Conservation (phyloP, 371 early-diverging fungal genomes). For the Neoconidiobolus thromboides region DNA sequence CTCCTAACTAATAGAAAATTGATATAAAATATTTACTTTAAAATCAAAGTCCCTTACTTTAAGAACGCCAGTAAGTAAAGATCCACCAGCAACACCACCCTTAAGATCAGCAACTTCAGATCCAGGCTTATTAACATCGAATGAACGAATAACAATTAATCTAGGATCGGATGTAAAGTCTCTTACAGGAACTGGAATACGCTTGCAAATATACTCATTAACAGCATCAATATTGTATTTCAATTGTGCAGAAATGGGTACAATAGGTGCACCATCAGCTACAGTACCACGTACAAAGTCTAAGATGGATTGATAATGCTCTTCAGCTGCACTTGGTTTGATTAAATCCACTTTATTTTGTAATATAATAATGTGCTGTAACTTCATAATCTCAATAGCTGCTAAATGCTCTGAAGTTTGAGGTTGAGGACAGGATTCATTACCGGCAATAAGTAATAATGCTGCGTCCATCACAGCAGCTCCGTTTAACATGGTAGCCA, state of each 20-base stretch:
- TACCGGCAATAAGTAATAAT: conserved; percentile 96
- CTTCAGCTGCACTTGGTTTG: conserved; percentile 84
- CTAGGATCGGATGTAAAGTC: conserved; percentile 84
- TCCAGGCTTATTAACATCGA: conserved; percentile 99
- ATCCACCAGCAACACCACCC: conserved; percentile 99
- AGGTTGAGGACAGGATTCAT: conserved; percentile 99
- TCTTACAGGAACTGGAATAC: conserved; percentile 93
- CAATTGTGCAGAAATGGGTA: conserved; percentile 98
- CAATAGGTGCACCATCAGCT: conserved; percentile 93
- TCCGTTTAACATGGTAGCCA: conserved; percentile 99
- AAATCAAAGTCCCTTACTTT: conserved; percentile 17
- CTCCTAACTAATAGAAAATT: conserved; percentile 41
- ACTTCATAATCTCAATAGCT: conserved; percentile 99
- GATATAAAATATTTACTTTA: background rate
- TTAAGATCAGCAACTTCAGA: conserved; percentile 84
- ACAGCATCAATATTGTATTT: conserved; percentile 99
- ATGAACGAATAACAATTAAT: conserved; percentile 98
- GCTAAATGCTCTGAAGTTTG: conserved; percentile 99
- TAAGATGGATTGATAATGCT: conserved; percentile 90
- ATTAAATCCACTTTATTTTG: conserved; percentile 99
- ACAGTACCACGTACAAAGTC: conserved; percentile 92
- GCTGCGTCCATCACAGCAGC: conserved; percentile 99
- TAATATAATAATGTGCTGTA: conserved; percentile 94
- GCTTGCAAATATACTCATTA: conserved; percentile 97
- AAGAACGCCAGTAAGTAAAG: conserved; percentile 91